A percentile compares a stretch with the other conserved stretches of the same genome.
Conservation (phyloP, 2,329 filamentous ascomycete species). For the Nothophoma quercina region DNA sequence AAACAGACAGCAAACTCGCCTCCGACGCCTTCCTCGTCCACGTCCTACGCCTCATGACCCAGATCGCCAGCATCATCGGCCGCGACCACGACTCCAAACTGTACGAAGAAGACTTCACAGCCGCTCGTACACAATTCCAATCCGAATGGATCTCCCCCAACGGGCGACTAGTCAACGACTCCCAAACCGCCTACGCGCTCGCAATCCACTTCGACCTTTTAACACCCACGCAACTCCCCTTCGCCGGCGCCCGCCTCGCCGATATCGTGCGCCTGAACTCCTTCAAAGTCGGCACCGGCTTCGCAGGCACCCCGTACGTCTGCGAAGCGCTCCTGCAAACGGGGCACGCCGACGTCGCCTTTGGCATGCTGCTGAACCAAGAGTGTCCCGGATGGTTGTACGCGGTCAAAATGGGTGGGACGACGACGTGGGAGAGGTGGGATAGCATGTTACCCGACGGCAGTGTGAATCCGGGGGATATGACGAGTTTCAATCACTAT, state of each 20-base stretch:
- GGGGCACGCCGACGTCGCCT: constrained; percentile 18
- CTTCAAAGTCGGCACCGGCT: constrained; percentile 22
- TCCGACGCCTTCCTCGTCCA: constrained; percentile 2
- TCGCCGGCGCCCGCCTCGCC: not conserved
- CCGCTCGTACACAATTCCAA: not conserved
- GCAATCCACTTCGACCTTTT: not conserved
- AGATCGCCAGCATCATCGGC: not conserved
- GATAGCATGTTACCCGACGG: constrained; percentile 57
- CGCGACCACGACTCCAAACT: not conserved
- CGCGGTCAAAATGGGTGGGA: constrained; percentile 55
- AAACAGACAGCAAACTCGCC: constrained; percentile 2
- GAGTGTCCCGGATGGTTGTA: constrained; percentile 58
- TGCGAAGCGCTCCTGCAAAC: constrained; percentile 5
- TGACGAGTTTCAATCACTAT: constrained; percentile 49
- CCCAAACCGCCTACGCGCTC: constrained; percentile 1
- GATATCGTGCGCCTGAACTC: not conserved
- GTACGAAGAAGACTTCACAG: not conserved
- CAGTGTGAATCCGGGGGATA: constrained; percentile 54
- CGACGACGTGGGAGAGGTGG: constrained; percentile 62
- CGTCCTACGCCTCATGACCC: not conserved
- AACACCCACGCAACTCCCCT: not conserved
- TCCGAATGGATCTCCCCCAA: not conserved
- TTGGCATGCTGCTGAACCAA: constrained; percentile 49
- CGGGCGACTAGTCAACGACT: not conserved
- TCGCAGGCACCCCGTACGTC: constrained; percentile 20